Evolutionary conservation across 2,329 filamentous ascomycete species (phyloP).

Genomic region (Monosporascus sp.): DNA sequence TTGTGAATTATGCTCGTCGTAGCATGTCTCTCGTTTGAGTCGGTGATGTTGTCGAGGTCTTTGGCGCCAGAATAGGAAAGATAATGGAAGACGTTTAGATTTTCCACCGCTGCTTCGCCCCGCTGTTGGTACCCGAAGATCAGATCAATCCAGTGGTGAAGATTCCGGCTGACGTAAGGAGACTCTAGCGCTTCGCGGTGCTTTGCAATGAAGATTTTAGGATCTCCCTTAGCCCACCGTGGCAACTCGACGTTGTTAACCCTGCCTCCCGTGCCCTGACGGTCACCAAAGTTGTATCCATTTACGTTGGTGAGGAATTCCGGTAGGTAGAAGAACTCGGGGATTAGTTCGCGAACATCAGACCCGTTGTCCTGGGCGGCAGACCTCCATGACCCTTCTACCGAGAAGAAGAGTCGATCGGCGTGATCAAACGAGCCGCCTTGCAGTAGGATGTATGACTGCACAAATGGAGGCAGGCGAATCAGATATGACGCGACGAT

Average conservation of each 20-base stretch:
- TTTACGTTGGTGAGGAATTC: constrained; percentile 96
- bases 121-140: constrained; percentile 93
- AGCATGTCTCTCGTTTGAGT: constrained; percentile 79
- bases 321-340: constrained; percentile 94
- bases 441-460: constrained; percentile 89
- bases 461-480: constrained; percentile 89
- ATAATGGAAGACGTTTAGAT: constrained; percentile 92
- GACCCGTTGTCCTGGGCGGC: constrained; percentile 86
- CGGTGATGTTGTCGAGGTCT: constrained; percentile 84
- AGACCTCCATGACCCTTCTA: constrained; percentile 86
- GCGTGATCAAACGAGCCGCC: constrained; percentile 96
- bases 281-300: constrained; percentile 84
- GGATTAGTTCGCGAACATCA: constrained; percentile 90
- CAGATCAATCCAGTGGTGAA: constrained; percentile 94
- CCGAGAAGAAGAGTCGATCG: constrained; percentile 90
- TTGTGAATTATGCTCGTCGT: constrained; percentile 97
- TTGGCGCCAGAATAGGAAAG: constrained; percentile 92
- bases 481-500: constrained; percentile 96
- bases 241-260: constrained; percentile 89
- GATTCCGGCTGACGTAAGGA: constrained; percentile 80
- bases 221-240: constrained; percentile 94
- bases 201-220: constrained; percentile 91
- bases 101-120: constrained; percentile 86
- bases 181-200: constrained; percentile 95
- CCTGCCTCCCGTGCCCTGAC: constrained; percentile 72